A percentile compares a stretch with the other conserved stretches of the same genome.
Conservation (phyloP, 2,329 filamentous ascomycete genomes). For the Nothopassalora personata region DNA sequence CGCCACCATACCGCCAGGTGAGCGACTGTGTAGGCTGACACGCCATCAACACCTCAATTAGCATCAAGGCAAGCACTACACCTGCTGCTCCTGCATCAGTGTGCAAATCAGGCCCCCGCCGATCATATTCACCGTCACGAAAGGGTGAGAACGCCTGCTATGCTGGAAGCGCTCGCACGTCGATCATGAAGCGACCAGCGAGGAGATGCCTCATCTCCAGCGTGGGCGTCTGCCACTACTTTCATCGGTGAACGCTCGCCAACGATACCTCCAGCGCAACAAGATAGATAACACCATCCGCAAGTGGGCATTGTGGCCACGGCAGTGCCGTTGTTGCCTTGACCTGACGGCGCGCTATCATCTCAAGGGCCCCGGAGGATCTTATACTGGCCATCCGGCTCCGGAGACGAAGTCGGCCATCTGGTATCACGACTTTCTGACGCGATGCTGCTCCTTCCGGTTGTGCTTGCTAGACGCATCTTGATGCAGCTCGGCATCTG, state of each 20-base stretch:
- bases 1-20: background rate
- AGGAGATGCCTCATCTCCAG: no score
- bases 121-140: background rate
- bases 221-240: background rate
- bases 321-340: background rate
- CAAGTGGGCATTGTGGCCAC: no score
- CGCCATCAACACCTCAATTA: background rate
- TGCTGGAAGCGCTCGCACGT: background rate
- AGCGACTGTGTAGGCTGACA: background rate
- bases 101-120: background rate
- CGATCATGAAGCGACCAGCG: background rate
- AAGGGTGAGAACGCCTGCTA: background rate
- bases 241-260: background rate
- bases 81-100: background rate
- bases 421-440: background rate
- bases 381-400: background rate
- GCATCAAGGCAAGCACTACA: background rate
- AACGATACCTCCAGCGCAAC: background rate
- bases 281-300: no score
- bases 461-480: background rate
- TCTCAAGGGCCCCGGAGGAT: background rate
- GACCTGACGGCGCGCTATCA: background rate
- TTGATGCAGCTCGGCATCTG: background rate
- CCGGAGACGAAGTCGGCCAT: background rate
- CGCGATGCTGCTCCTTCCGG: background rate